phyloP scores from a whole-genome alignment of 2,329 filamentous ascomycete genomes.

The Colletotrichum lupini region DNA sequence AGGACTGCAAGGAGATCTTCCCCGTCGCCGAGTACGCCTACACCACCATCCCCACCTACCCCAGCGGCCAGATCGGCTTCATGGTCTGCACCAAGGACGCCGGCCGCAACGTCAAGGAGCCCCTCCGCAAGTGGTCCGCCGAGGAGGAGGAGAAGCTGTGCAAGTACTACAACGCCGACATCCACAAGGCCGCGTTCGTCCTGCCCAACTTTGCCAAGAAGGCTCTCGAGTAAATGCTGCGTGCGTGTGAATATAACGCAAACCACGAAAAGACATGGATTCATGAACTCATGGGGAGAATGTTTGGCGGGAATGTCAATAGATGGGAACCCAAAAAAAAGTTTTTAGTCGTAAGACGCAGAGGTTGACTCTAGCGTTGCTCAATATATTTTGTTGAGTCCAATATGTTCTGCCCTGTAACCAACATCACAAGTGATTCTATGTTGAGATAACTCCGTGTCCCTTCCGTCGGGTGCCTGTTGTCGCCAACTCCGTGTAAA shows the following conservation, averaged over 20 bases:
- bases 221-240: slow-evolving; percentile 64
- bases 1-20: slow-evolving; percentile 97
- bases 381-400: slow-evolving; percentile 27
- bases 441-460: background rate
- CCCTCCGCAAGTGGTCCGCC: slow-evolving; percentile 80
- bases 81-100: slow-evolving; percentile 99
- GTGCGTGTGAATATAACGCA: background rate
- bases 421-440: background rate
- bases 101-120: slow-evolving; percentile 84
- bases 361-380: slow-evolving; percentile 20
- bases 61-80: slow-evolving; percentile 98
- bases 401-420: background rate
- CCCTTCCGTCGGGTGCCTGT: background rate
- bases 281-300: background rate
- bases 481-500: background rate
- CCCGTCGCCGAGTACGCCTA: slow-evolving; percentile 98
- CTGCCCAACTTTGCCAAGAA: slow-evolving; percentile 94
- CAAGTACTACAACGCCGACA: slow-evolving; percentile 97
- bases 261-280: background rate
- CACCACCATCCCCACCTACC: slow-evolving; percentile 99
- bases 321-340: slow-evolving; percentile 2
- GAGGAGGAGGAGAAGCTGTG: slow-evolving; percentile 95
- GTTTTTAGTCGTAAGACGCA: slow-evolving; percentile 9
- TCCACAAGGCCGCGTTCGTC: slow-evolving; percentile 94
- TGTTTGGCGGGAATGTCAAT: background rate